Percentiles rank a stretch among this genome's conserved stretches.
phyloP scores from a whole-genome alignment of 805 yeast species.

The Candida insectorum region DNA sequence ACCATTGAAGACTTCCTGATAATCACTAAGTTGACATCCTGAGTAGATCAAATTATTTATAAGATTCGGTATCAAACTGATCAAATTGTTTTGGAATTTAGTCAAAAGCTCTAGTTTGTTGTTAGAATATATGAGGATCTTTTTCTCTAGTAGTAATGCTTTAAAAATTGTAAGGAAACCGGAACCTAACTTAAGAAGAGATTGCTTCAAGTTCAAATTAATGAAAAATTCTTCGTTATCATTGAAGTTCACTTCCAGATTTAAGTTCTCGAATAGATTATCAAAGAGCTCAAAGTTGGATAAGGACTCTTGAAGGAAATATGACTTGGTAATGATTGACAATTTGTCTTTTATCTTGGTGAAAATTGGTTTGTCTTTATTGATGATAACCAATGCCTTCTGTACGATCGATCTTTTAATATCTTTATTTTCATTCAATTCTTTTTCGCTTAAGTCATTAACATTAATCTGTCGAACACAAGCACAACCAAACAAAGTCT shows the following conservation, averaged over 20 bases:
- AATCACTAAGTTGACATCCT: constrained; percentile 71
- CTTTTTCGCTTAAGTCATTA: constrained; percentile 48
- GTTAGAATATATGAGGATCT: constrained; percentile 69
- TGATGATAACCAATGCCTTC: constrained; percentile 84
- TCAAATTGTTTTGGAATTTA: constrained; percentile 75
- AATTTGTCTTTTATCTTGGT: constrained; percentile 86
- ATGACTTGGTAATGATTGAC: constrained; percentile 83
- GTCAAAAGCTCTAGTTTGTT: constrained; percentile 78
- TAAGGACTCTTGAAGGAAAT: constrained; percentile 78
- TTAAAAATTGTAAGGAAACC: constrained; percentile 68
- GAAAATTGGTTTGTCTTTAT: constrained; percentile 75
- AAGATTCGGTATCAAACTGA: constrained; percentile 80
- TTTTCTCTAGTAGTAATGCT: constrained; percentile 71
- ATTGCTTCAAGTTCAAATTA: constrained; percentile 68
- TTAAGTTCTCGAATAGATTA: constrained; percentile 65
- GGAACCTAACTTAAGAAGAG: constrained; percentile 55
- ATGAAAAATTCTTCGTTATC: constrained; percentile 43
- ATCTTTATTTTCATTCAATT: constrained; percentile 50
- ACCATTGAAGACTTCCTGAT: constrained; percentile 44
- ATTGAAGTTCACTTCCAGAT: constrained; percentile 27
- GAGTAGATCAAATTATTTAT: constrained; percentile 68
- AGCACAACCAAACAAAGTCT: constrained; percentile 89
- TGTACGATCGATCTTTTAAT: constrained; percentile 86
- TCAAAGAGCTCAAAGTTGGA: constrained; percentile 65
- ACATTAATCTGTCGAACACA: constrained; percentile 83